A percentile compares a stretch with the other conserved stretches of the same genome.
phyloP scores from a whole-genome alignment of 2,329 filamentous ascomycete species.

The Ophiognomonia clavigignenti-juglandacearum region DNA sequence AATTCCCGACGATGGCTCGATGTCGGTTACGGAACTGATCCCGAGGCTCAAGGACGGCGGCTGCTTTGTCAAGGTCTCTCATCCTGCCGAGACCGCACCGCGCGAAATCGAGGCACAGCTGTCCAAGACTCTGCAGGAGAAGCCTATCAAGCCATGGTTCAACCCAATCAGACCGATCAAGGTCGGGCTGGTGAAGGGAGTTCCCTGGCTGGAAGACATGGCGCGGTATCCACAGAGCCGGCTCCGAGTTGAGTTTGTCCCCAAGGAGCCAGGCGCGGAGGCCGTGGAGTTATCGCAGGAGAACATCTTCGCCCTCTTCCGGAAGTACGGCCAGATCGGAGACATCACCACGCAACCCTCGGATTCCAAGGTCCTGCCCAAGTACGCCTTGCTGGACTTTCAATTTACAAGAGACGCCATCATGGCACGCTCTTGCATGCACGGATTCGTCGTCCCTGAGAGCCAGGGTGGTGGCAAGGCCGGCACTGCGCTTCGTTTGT shows the following conservation, averaged over 20 bases:
- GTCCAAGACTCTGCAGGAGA: constrained; percentile 60
- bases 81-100: constrained; percentile 30
- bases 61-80: constrained; percentile 82
- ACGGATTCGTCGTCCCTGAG: constrained; percentile 71
- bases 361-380: constrained; percentile 80
- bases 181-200: constrained; percentile 70
- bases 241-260: constrained; percentile 79
- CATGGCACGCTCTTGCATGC: constrained; percentile 88
- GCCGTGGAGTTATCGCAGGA: constrained; percentile 82
- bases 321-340: constrained; percentile 82
- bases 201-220: constrained; percentile 92
- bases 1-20: constrained; percentile 45
- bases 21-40: constrained; percentile 76
- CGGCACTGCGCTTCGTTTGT: constrained; percentile 74
- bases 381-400: constrained; percentile 78
- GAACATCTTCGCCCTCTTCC: constrained; percentile 78
- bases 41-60: constrained; percentile 88
- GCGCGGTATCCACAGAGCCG: constrained; percentile 62
- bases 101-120: constrained; percentile 30
- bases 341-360: constrained; percentile 79
- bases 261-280: constrained; percentile 63
- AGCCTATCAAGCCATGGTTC: constrained; percentile 83
- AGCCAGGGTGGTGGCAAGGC: constrained; percentile 66
- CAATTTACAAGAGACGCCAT: constrained; percentile 68
- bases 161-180: constrained; percentile 71